Percentiles rank a stretch among this genome's conserved stretches.
Conservation (phyloP, 202 grass and related monocot species). For the Bolboschoenoplectus hybrid region DNA sequence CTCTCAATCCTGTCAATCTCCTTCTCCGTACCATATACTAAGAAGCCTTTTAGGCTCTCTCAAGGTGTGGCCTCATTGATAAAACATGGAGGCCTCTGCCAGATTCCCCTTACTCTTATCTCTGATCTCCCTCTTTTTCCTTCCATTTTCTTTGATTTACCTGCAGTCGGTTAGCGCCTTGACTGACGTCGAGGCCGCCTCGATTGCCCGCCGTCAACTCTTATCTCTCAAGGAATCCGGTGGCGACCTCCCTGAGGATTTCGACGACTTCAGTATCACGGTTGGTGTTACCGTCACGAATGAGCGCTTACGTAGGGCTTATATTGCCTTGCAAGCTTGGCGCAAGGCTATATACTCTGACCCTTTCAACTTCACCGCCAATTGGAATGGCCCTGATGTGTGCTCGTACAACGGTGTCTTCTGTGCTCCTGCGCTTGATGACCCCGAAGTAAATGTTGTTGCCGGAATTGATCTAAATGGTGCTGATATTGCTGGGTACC, state of each 20-base stretch:
- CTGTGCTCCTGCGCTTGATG: constrained; percentile 50
- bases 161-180: constrained; percentile 11
- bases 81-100: constrained; percentile 61
- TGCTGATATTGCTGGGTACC: constrained; percentile 74
- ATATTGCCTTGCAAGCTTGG: constrained; percentile 58
- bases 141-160: not conserved
- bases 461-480: constrained; percentile 76
- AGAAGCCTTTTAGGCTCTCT: constrained; percentile 45
- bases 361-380: constrained; percentile 67
- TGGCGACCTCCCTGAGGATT: constrained; percentile 58
- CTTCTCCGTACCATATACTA: constrained; percentile 33
- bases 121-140: not conserved
- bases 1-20: not conserved
- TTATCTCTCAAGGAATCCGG: constrained; percentile 40
- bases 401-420: constrained; percentile 65
- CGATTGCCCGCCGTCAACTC: constrained; percentile 57
- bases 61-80: constrained; percentile 44
- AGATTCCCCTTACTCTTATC: constrained; percentile 17
- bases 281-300: constrained; percentile 56
- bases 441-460: constrained; percentile 41
- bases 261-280: constrained; percentile 55
- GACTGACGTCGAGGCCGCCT: constrained; percentile 45
- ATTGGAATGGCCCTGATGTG: constrained; percentile 56
- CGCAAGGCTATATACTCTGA: constrained; percentile 73
- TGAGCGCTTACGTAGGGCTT: constrained; percentile 55